These are phyloP conservation scores for Aleurites moluccanus DNA, from an alignment of 441 rosid genomes.

Conservation along the genomic window DNA sequence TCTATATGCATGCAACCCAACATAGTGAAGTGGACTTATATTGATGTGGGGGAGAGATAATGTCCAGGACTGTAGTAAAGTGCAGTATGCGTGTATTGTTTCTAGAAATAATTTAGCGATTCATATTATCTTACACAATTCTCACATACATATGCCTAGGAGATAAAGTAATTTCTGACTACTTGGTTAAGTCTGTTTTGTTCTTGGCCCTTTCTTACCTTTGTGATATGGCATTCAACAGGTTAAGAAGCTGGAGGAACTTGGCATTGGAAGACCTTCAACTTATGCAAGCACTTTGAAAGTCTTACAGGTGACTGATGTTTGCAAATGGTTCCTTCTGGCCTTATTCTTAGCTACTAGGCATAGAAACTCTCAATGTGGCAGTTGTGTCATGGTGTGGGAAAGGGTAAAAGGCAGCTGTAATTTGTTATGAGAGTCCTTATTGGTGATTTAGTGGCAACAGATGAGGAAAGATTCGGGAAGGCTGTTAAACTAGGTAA, in stretches of 20 bases:
- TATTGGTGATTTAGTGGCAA: background rate
- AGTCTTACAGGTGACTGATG: constrained; percentile 75
- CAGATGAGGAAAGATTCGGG: background rate
- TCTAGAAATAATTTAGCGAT: background rate
- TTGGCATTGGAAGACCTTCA: constrained; percentile 99
- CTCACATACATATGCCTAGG: background rate
- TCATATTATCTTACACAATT: background rate
- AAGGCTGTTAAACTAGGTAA: background rate
- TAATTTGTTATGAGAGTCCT: background rate
- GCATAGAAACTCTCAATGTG: background rate
- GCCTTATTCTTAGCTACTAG: background rate
- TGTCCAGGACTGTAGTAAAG: background rate
- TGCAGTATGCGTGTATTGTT: background rate
- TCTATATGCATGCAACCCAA: background rate
- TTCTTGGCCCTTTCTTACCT: background rate
- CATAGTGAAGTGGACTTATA: background rate
- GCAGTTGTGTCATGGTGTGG: background rate
- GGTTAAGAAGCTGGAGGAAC: constrained; percentile 98
- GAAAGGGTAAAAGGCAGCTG: background rate
- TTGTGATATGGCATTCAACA: constrained; percentile 36
- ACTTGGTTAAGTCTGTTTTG: background rate
- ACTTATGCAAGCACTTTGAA: constrained; percentile 89
- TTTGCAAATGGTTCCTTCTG: background rate
- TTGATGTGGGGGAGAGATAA: background rate
- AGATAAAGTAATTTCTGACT: background rate